Conservation (phyloP, 352 stramenopile species). For the Globisporangium viniferum region DNA sequence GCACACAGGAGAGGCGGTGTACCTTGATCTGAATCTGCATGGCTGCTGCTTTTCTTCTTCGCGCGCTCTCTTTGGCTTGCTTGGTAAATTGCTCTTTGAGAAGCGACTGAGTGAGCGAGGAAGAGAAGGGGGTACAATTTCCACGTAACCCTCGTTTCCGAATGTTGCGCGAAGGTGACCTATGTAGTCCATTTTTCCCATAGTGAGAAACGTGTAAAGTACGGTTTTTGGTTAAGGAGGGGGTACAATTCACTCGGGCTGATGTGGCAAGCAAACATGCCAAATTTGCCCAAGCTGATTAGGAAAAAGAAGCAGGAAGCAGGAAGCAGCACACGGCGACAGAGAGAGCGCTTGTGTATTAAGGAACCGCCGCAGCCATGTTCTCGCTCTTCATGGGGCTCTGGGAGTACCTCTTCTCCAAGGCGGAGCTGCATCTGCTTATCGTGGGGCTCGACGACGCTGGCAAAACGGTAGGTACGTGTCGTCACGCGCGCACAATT, state of each 20-base stretch:
- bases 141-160: not conserved
- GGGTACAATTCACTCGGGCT: not conserved
- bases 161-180: conserved; percentile 8
- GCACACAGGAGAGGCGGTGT: not conserved
- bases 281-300: not conserved
- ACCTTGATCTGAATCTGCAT: conserved; percentile 90
- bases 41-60: not conserved
- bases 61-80: not conserved
- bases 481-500: not conserved
- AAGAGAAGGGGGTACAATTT: not conserved
- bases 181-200: not conserved
- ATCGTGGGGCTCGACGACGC: conserved; percentile 91
- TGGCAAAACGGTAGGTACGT: conserved; percentile 89
- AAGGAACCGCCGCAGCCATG: conserved; percentile 32
- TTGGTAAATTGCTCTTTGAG: conserved; percentile 13
- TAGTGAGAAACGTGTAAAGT: not conserved
- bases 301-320: not conserved
- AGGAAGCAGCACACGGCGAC: not conserved
- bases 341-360: not conserved
- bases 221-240: too few relatives aligned
- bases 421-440: conserved; percentile 88
- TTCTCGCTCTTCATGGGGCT: conserved; percentile 84
- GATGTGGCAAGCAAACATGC: conserved; percentile 1
- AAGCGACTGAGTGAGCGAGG: not conserved
- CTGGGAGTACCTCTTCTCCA: conserved; percentile 83